These are phyloP conservation scores for Prunus mongolica DNA, from an alignment of 306 rosid species.

Conservation along the genomic window DNA sequence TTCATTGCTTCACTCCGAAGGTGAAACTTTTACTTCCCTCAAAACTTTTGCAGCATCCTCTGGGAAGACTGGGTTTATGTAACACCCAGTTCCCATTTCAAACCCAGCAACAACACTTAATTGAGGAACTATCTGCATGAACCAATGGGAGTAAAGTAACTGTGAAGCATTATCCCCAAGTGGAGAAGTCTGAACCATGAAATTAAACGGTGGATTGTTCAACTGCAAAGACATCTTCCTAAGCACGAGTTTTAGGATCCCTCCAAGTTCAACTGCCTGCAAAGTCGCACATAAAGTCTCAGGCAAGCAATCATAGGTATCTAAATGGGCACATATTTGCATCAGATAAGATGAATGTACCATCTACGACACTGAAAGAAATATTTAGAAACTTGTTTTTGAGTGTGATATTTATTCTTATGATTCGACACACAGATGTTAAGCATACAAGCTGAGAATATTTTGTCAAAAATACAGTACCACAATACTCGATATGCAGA, in stretches of 20 bases:
- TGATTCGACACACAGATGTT: not conserved
- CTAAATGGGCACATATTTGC: not conserved
- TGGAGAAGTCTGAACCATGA: constrained; percentile 72
- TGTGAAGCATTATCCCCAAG: constrained; percentile 38
- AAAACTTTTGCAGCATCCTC: constrained; percentile 84
- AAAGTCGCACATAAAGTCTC: constrained; percentile 2
- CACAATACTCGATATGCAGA: not conserved
- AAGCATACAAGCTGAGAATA: not conserved
- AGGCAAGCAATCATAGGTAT: not conserved
- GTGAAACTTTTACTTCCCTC: constrained; percentile 50
- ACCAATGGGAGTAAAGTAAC: constrained; percentile 63
- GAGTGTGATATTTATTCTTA: not conserved
- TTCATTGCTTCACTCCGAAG: not conserved
- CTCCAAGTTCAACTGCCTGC: constrained; percentile 79
- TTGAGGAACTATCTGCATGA: constrained; percentile 75
- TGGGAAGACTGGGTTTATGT: constrained; percentile 77
- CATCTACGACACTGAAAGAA: not conserved
- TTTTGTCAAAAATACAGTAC: not conserved
- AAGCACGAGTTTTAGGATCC: constrained; percentile 65
- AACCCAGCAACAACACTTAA: constrained; percentile 61
- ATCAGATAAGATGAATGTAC: not conserved
- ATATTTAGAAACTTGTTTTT: not conserved
- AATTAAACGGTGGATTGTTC: constrained; percentile 77
- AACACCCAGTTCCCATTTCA: constrained; percentile 77
- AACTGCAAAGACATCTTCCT: constrained; percentile 67